Percentiles rank a stretch among this genome's conserved stretches.
Conservation (phyloP, 192 early-diverging fungal genomes). For the Gonapodya sp. region DNA sequence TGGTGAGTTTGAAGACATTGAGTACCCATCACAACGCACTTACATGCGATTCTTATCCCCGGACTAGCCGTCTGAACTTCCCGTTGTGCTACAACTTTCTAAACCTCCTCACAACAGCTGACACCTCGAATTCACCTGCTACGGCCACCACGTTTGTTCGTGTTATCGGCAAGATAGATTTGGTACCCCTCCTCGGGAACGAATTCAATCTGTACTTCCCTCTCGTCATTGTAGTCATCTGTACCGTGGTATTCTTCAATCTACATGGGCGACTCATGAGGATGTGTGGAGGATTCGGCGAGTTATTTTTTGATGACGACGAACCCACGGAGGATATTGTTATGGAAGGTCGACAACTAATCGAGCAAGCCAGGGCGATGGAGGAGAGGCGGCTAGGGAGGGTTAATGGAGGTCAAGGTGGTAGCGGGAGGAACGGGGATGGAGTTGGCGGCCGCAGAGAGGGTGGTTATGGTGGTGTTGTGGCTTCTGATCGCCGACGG, state of each 20-base stretch:
- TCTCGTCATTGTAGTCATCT: slow-evolving; percentile 71
- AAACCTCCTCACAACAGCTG: slow-evolving; percentile 47
- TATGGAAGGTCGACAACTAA: slow-evolving; percentile 30
- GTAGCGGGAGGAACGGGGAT: neutral
- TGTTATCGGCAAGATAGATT: slow-evolving; percentile 71
- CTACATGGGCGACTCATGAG: slow-evolving; percentile 72
- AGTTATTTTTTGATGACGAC: slow-evolving; percentile 17
- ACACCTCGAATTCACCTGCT: slow-evolving; percentile 28
- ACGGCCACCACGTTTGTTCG: slow-evolving; percentile 15
- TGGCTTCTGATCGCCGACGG: neutral
- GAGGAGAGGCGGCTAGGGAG: slow-evolving; percentile 19
- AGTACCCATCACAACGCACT: neutral
- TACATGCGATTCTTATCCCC: neutral
- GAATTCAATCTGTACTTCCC: slow-evolving; percentile 82
- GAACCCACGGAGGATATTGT: slow-evolving; percentile 27
- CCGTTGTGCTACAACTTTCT: slow-evolving; percentile 95
- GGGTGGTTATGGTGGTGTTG: neutral
- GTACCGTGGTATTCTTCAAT: slow-evolving; percentile 64
- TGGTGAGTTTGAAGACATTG: slow-evolving; percentile 43
- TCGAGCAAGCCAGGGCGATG: slow-evolving; percentile 27
- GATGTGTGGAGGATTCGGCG: slow-evolving; percentile 26
- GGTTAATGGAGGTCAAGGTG: neutral
- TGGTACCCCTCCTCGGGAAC: slow-evolving; percentile 84
- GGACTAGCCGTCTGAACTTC: slow-evolving; percentile 34
- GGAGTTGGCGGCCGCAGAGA: neutral